Percentiles rank a stretch among this genome's conserved stretches.
These are phyloP conservation scores for Yarrowia deformans DNA, from an alignment of 805 yeast genomes.

Conservation along the genomic window DNA sequence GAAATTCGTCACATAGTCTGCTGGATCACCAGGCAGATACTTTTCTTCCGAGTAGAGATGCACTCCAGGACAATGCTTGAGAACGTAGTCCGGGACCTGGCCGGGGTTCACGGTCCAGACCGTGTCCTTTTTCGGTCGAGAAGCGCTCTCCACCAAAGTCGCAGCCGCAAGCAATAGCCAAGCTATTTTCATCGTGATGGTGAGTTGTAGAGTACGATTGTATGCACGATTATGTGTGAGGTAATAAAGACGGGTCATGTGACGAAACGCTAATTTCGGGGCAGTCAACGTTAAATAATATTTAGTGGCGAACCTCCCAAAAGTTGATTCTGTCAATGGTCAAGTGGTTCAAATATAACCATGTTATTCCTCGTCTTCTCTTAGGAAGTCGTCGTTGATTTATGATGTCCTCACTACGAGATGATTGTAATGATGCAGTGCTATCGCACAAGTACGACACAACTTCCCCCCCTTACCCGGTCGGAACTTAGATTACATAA, in stretches of 20 bases:
- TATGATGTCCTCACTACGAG: no score
- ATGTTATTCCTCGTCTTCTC: no score
- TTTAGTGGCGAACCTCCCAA: no score
- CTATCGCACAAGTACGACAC: no score
- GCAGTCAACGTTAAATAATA: no score
- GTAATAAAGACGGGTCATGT: slow-evolving; percentile 6
- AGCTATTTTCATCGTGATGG: not conserved
- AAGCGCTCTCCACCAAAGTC: not conserved
- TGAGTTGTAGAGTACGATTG: not conserved
- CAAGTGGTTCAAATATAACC: no score
- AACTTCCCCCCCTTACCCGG: no score
- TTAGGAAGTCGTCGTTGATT: no score
- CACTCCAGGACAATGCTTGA: slow-evolving; percentile 66
- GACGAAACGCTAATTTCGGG: not conserved
- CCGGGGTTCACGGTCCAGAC: slow-evolving; percentile 28
- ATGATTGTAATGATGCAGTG: no score
- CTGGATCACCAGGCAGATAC: slow-evolving; percentile 83
- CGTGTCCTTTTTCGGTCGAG: not conserved
- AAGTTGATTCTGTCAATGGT: no score
- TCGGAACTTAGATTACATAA: no score
- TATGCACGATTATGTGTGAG: slow-evolving; percentile 37
- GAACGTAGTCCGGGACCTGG: slow-evolving; percentile 48
- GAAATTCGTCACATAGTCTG: slow-evolving; percentile 71
- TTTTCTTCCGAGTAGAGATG: slow-evolving; percentile 88
- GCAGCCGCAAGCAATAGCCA: not conserved